Base-by-base conservation (phyloP, 768 basidiomycete species). In the Phaffia tasmanica region DNA sequence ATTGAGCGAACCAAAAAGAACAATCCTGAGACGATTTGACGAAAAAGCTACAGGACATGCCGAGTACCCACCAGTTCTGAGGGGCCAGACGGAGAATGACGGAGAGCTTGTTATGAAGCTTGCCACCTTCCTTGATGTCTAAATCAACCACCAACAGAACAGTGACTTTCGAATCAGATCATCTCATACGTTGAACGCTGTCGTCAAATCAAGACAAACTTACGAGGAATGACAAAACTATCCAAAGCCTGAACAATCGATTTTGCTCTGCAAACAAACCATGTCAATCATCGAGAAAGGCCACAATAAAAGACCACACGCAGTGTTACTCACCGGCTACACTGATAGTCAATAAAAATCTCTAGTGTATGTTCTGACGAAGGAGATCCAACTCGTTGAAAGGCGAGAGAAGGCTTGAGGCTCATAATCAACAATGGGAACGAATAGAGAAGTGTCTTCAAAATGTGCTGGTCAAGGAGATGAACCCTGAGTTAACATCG, bases 61-160 rank as follows among this genome's bases (percentile, higher is more conserved):
- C 23, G 61, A 62, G 25, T 19, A 51, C 32, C 47, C 50, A 51
- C 61, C 61, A 62, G 61, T 62, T 62, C 61, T 62, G 61, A 30
- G 61, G 61, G 21, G 61, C 61, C 3, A 21, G 18, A 21, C 61
- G 48, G 29, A 62, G 49, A 4, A 62, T 50, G 46, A 62, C 42
- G 18, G 61, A 48, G 19, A 62, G 61, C 50, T 62, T 62, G 3
- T 35, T 51, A 18, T 50, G 30, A 29, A 51, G 50, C 29, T 53
- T 53, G 23, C 49, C 61, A 3, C 49, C 61, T 0, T 27, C 49
- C 4, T 48, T 30, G 61, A 62, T 51, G n/a, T 50, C 61, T 62
- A 23, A 1, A 18, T 27, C 21, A 50, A 16, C 1, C 29, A 42
- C 50, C 16, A 21, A 51, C 50, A 21, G 23, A 30, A 42, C 35